Evolutionary conservation across 1,284 basidiomycete species (phyloP).

Genomic region (Ustilago tritici): DNA sequence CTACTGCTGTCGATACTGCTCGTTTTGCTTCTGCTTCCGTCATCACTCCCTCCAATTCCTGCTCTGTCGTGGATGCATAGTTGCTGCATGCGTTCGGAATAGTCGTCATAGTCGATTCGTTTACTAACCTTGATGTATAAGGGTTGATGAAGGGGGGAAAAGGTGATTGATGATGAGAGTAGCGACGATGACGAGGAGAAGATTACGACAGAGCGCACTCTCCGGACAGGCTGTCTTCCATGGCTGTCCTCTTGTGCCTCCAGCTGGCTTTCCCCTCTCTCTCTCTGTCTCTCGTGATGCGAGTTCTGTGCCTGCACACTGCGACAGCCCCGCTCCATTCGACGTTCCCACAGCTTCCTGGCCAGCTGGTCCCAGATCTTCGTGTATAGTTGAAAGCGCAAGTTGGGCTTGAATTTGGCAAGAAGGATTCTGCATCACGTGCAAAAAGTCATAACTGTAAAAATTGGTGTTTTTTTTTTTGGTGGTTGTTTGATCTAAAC

Average conservation of each 20-base stretch:
- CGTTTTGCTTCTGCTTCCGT: not conserved
- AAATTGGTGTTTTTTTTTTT: too few species aligned
- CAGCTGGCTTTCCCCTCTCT: not conserved
- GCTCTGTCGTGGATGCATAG: conserved; percentile 11
- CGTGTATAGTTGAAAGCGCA: not conserved
- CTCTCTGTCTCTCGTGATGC: too few species aligned
- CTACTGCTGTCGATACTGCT: not conserved
- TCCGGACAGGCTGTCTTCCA: not conserved
- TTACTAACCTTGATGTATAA: conserved; percentile 47
- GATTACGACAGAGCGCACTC: not conserved
- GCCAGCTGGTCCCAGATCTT: not conserved
- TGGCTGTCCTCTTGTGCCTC: not conserved
- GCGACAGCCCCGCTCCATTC: not conserved
- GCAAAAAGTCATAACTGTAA: not conserved
- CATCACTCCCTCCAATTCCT: not conserved
- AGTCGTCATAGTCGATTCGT: conserved; percentile 6
- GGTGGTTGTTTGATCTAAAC: too few species aligned
- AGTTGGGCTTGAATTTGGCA: not conserved
- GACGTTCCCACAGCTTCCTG: not conserved
- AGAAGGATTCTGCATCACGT: not conserved
- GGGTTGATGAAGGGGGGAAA: conserved; percentile 37
- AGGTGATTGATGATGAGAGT: conserved; percentile 31
- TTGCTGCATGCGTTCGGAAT: conserved; percentile 3
- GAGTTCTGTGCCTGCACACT: not conserved
- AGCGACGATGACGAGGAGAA: conserved; percentile 16